Conservation (phyloP, 2,329 filamentous ascomycete species). For the Cordyceps javanica region DNA sequence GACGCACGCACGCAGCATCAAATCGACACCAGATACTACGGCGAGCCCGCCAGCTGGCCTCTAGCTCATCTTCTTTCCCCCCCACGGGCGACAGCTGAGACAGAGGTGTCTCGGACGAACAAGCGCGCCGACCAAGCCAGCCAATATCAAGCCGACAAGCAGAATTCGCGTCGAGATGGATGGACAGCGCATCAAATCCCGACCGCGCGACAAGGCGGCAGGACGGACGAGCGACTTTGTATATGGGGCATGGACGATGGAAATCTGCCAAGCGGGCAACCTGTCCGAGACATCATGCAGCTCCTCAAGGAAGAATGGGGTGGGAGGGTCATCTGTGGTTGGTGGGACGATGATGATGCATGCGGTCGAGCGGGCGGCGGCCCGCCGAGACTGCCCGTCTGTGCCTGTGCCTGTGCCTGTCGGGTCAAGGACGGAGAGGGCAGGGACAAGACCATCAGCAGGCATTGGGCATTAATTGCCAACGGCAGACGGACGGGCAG, state of each 20-base stretch:
- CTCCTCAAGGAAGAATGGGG: neutral
- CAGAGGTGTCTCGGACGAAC: neutral
- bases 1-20: neutral
- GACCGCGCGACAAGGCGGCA: neutral
- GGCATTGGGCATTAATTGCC: neutral
- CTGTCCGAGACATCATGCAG: neutral
- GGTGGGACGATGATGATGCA: conserved; percentile 2
- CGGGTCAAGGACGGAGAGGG: too few relatives aligned
- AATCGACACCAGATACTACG: neutral
- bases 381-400: too few relatives aligned
- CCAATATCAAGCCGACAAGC: neutral
- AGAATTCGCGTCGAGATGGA: neutral
- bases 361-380: neutral
- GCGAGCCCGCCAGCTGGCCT: too few relatives aligned
- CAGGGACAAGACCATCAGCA: neutral
- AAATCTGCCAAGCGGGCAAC: neutral
- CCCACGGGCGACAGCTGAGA: neutral
- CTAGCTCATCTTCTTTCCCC: too few relatives aligned
- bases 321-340: neutral
- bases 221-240: neutral
- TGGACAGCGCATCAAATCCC: neutral
- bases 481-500: too few relatives aligned
- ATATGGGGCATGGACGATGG: neutral
- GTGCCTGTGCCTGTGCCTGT: too few relatives aligned
- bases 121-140: neutral